Conservation (phyloP, 257 asterid genomes). For the Jacaranda mimosifolia region DNA sequence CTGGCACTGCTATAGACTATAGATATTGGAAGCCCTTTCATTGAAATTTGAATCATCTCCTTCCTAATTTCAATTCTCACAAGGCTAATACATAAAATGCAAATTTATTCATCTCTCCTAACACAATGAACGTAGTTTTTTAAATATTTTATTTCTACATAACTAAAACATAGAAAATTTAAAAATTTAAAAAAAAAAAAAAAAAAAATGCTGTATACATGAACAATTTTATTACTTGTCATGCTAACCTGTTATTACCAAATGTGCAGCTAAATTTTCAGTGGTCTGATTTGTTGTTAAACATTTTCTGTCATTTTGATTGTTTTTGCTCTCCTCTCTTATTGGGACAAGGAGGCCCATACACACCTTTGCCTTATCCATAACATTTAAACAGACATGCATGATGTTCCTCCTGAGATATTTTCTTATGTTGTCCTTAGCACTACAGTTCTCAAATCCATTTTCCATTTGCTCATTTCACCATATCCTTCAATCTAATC, state of each 20-base stretch:
- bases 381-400: not conserved
- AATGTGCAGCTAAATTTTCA: not conserved
- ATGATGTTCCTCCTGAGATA: constrained; percentile 30
- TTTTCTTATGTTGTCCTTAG: constrained; percentile 25
- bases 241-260: not conserved
- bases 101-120: no score
- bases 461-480: not conserved
- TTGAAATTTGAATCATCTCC: no score
- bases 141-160: no score
- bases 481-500: constrained; percentile 1
- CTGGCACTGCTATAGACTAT: no score
- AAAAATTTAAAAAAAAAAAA: no score
- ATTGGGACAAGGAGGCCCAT: constrained; percentile 44
- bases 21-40: no score
- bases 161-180: no score
- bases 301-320: not conserved
- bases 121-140: no score
- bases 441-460: constrained; percentile 12
- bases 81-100: no score
- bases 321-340: not conserved
- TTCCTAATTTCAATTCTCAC: no score
- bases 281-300: not conserved
- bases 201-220: no score
- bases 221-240: no score
- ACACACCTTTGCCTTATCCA: constrained; percentile 51